phyloP scores from a whole-genome alignment of 2,329 filamentous ascomycete species.

The Cryphonectria parasitica region DNA sequence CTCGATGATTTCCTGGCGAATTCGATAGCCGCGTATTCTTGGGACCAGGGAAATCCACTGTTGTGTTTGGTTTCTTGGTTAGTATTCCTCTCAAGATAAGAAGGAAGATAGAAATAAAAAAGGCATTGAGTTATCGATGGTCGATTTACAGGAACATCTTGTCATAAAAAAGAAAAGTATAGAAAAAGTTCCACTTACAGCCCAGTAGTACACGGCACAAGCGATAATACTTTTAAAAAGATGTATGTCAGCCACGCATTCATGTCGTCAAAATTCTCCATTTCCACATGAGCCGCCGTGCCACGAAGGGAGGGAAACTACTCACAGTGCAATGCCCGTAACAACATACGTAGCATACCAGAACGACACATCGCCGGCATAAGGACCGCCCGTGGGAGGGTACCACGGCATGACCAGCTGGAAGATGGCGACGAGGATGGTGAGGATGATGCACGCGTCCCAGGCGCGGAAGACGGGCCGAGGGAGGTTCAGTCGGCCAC shows the following conservation, averaged over 20 bases:
- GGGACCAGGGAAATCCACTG: conserved; percentile 24
- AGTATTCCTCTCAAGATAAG: neutral
- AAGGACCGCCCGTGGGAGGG: conserved; percentile 62
- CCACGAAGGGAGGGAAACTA: conserved; percentile 27
- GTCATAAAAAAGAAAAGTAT: neutral
- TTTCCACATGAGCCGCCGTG: no score
- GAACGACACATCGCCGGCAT: conserved; percentile 70
- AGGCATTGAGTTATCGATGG: no score
- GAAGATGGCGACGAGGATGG: conserved; percentile 62
- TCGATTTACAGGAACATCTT: no score
- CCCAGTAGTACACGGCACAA: conserved; percentile 57
- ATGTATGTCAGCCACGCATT: neutral
- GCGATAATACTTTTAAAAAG: conserved; percentile 35
- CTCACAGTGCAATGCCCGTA: conserved; percentile 66
- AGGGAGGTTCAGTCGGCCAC: conserved; percentile 53
- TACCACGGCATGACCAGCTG: conserved; percentile 74
- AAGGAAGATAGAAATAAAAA: no score
- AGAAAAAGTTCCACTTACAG: neutral
- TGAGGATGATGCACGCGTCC: conserved; percentile 60
- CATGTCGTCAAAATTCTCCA: no score
- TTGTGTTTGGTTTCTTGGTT: neutral
- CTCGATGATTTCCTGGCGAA: conserved; percentile 20
- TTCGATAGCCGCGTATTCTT: conserved; percentile 13
- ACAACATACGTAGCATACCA: conserved; percentile 74
- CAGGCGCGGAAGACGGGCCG: conserved; percentile 61